Evolutionary conservation across 1,284 basidiomycete species (phyloP), one percentile per base, ranked within the genome.

Genomic region (Gomphus bonarii): DNA sequence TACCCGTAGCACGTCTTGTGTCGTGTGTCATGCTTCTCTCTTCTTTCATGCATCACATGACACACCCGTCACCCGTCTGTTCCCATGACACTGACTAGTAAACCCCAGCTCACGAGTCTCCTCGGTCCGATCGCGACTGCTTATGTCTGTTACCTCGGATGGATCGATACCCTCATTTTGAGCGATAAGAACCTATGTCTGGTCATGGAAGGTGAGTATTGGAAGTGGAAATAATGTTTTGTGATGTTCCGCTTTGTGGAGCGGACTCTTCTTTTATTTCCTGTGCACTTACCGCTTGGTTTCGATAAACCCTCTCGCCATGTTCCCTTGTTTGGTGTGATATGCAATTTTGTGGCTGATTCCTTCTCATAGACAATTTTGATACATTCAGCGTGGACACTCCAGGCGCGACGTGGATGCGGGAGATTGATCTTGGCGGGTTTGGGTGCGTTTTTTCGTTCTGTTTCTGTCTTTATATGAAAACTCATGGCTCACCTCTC

Each of bases 161-260:
- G 44, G 30, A 18, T 31, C 25, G 44, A 25, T 14, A 47, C 43
- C 0, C 42, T n/a, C 2, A 14, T 46, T 11, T 14, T 55, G 25
- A 55, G 18, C 30, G 18, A 14, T 11, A 20, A 46, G 25, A 40
- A 40, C 31, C 55, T 40, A 11, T 55, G 54, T 36, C 38, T 49
- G 20, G 16, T 49, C 30, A 25, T 57, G 36, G 22, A 49, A 28
- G 54, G 38, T 59, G 35, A 28, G 58, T 44, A 31, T 11, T 40
- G 9, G 9, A 16, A 12, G 11, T 16, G 3, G 14, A 6, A 16
- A 40, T 12, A 6, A 16, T 1, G n/a, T 16, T 40, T 40, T 30
- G 31, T 30, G n/a, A 20, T n/a, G n/a, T n/a, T n/a, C n/a, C n/a
- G n/a, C n/a, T n/a, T n/a, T n/a, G n/a, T n/a, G n/a, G n/a, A n/a